Percentiles rank a stretch among this genome's conserved stretches.
These are phyloP conservation scores for Pulveroboletus frians DNA, from an alignment of 768 basidiomycete species.

Conservation along the genomic window DNA sequence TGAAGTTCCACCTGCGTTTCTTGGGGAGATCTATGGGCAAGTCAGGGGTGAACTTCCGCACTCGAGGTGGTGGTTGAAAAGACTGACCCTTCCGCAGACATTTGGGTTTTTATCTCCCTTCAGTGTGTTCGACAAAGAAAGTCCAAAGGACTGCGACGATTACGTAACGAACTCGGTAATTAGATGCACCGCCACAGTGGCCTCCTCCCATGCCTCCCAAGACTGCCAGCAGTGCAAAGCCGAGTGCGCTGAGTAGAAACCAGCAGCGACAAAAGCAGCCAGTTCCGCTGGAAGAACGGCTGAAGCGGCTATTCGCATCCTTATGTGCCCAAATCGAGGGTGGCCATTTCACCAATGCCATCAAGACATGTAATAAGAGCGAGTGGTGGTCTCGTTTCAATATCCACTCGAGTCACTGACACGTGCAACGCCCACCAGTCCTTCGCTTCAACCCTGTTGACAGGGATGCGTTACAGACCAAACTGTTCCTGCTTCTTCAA, in stretches of 20 bases:
- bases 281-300: constrained; percentile 20
- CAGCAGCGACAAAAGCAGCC: constrained; percentile 21
- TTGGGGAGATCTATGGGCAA: constrained; percentile 22
- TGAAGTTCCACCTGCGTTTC: constrained; percentile 30
- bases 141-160: neutral
- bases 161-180: constrained; percentile 25
- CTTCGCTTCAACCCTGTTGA: constrained; percentile 62
- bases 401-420: constrained; percentile 20
- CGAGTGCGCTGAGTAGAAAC: neutral
- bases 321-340: constrained; percentile 86
- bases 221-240: constrained; percentile 6
- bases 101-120: constrained; percentile 27
- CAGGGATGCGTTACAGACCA: constrained; percentile 71
- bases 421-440: constrained; percentile 42
- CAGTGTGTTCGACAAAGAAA: neutral
- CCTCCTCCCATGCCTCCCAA: constrained; percentile 19
- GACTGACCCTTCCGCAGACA: constrained; percentile 53
- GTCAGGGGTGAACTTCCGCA: neutral
- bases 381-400: constrained; percentile 34
- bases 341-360: constrained; percentile 78
- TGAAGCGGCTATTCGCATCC: constrained; percentile 67
- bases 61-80: constrained; percentile 3
- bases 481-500: constrained; percentile 83
- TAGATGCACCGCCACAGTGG: constrained; percentile 14
- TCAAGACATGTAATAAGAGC: constrained; percentile 94